Conservation (phyloP, 2,329 filamentous ascomycete genomes). For the Epichloe hybrida region DNA sequence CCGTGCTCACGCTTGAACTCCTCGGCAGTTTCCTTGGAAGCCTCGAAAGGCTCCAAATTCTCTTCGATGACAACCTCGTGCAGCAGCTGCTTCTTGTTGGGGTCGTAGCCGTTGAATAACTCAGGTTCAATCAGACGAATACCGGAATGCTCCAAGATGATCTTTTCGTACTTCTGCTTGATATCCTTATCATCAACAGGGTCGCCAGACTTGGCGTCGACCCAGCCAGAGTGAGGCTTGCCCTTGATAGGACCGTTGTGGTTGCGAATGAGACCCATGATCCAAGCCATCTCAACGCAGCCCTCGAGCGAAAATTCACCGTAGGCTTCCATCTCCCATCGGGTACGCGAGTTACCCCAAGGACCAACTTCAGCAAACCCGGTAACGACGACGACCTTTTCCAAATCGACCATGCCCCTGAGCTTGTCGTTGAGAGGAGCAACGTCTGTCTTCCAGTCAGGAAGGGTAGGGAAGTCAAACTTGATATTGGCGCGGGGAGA, state of each 20-base stretch:
- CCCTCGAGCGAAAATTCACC: slow-evolving; percentile 96
- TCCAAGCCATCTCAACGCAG: slow-evolving; percentile 98
- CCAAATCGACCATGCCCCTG: slow-evolving; percentile 96
- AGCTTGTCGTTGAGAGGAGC: slow-evolving; percentile 77
- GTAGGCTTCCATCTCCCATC: slow-evolving; percentile 98
- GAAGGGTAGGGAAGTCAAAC: slow-evolving; percentile 83
- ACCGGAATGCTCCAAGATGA: slow-evolving; percentile 89
- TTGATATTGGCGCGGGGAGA: slow-evolving; percentile 96
- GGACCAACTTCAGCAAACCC: slow-evolving; percentile 93
- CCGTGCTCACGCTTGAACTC: slow-evolving; percentile 96
- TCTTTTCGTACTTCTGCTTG: slow-evolving; percentile 94
- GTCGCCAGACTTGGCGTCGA: slow-evolving; percentile 85
- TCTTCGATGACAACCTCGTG: slow-evolving; percentile 97
- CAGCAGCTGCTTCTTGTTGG: slow-evolving; percentile 94
- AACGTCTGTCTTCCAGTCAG: slow-evolving; percentile 84
- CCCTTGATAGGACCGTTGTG: slow-evolving; percentile 95
- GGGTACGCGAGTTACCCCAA: slow-evolving; percentile 95
- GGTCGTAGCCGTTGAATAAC: slow-evolving; percentile 92
- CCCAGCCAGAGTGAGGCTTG: slow-evolving; percentile 91
- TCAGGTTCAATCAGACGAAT: slow-evolving; percentile 97
- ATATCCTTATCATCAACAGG: slow-evolving; percentile 97
- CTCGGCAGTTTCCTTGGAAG: slow-evolving; percentile 91
- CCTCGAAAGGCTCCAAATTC: slow-evolving; percentile 92
- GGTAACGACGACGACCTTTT: slow-evolving; percentile 94
- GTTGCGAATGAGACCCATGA: slow-evolving; percentile 99